Evolutionary conservation across 768 basidiomycete genomes (phyloP).

Genomic region (Filobasidium floriforme): DNA sequence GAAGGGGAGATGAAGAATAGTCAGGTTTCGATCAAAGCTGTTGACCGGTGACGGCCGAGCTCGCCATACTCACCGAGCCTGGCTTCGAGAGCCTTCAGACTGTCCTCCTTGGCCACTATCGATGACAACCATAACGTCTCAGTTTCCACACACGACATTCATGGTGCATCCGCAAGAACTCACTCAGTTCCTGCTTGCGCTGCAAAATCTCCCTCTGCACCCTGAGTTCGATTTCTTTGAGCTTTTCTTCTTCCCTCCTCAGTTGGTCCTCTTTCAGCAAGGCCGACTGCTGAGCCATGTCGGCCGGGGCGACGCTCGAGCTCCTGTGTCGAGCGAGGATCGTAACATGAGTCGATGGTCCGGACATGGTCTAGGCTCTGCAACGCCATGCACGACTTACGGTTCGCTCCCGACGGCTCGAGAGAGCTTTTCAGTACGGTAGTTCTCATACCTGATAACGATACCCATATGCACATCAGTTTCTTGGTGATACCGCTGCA

Average conservation of each 20-base stretch:
- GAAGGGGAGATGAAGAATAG: neutral
- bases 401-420: slow-evolving; percentile 73
- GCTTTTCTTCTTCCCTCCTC: slow-evolving; percentile 92
- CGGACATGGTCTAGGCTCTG: neutral
- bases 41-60: neutral
- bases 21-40: neutral
- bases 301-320: slow-evolving; percentile 79
- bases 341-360: neutral
- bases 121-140: neutral
- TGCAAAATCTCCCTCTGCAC: slow-evolving; percentile 97
- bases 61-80: slow-evolving; percentile 36
- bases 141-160: neutral
- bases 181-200: slow-evolving; percentile 77
- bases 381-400: slow-evolving; percentile 46
- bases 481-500: too few species aligned
- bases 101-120: slow-evolving; percentile 78
- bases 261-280: slow-evolving; percentile 99
- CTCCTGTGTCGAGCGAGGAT: neutral
- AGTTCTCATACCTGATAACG: slow-evolving; percentile 57
- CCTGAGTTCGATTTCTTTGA: slow-evolving; percentile 96
- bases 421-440: slow-evolving; percentile 94
- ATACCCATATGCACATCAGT: neutral
- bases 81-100: slow-evolving; percentile 43
- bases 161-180: neutral
- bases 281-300: slow-evolving; percentile 91